Evolutionary conservation across 129 eudicot species (phyloP).

Genomic region (Cynara cardunculus): DNA sequence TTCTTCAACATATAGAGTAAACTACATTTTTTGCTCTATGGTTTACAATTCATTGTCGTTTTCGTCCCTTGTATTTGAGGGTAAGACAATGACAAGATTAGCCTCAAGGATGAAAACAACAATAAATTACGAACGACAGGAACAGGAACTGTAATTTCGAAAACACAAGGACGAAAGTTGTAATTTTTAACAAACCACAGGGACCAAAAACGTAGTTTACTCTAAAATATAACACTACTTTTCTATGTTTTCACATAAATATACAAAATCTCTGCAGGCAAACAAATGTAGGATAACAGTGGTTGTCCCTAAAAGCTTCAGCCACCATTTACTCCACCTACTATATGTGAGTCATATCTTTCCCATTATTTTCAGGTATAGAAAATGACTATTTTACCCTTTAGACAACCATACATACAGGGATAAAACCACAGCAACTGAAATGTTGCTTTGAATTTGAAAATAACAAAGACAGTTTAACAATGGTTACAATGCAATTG

Average conservation of each 20-base stretch:
- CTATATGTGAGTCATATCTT: neutral
- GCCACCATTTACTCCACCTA: neutral
- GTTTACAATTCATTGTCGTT: too few relatives aligned
- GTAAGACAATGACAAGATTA: too few relatives aligned
- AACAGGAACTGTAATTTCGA: too few relatives aligned
- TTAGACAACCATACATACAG: neutral
- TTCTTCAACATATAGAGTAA: neutral
- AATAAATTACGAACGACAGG: too few relatives aligned
- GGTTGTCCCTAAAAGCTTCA: neutral
- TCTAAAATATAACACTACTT: too few relatives aligned
- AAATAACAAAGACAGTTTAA: neutral
- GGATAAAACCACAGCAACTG: constrained; percentile 2
- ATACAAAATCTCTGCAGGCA: neutral
- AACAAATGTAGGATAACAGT: neutral
- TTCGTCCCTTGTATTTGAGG: too few relatives aligned
- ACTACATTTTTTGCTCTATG: too few relatives aligned
- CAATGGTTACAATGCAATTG: constrained; percentile 59
- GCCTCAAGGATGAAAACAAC: too few relatives aligned
- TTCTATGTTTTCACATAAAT: too few relatives aligned
- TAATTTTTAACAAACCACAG: neutral
- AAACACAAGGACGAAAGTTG: too few relatives aligned
- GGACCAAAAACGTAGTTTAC: neutral
- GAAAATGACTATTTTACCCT: constrained; percentile 11
- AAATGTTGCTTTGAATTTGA: neutral
- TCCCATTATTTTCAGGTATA: neutral